phyloP scores from a whole-genome alignment of 768 basidiomycete species.

The Rhodotorula paludigena region DNA sequence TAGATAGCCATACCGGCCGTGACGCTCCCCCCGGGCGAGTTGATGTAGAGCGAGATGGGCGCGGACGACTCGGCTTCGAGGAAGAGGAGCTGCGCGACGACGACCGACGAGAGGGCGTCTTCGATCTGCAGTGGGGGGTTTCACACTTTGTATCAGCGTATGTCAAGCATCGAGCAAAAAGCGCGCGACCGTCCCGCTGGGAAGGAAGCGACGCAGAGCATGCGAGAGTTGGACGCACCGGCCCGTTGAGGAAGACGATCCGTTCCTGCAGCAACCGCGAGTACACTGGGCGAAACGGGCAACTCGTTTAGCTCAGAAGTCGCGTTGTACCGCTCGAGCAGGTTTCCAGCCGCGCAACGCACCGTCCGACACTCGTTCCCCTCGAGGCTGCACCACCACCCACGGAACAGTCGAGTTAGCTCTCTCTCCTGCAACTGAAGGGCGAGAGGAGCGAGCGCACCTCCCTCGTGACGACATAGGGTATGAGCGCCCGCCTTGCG shows the following conservation, averaged over 20 bases:
- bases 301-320: too few relatives aligned
- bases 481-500: slow-evolving; percentile 6
- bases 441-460: not conserved
- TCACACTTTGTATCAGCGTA: too few relatives aligned
- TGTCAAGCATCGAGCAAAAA: too few relatives aligned
- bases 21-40: slow-evolving; percentile 92
- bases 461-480: slow-evolving; percentile 24
- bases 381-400: slow-evolving; percentile 16
- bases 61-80: slow-evolving; percentile 89
- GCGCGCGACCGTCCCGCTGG: too few relatives aligned
- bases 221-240: slow-evolving; percentile 52
- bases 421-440: too few relatives aligned
- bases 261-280: slow-evolving; percentile 86
- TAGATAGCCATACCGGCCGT: slow-evolving; percentile 95
- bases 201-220: too few relatives aligned
- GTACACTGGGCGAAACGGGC: slow-evolving; percentile 54
- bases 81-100: slow-evolving; percentile 87
- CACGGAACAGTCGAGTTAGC: not conserved
- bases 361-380: slow-evolving; percentile 35
- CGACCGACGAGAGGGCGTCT: slow-evolving; percentile 79
- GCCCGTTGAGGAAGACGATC: slow-evolving; percentile 91
- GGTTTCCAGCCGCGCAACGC: too few relatives aligned
- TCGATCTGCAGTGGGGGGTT: too few relatives aligned
- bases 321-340: too few relatives aligned
- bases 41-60: slow-evolving; percentile 94